These are phyloP conservation scores for Nadsonia commutata DNA, from an alignment of 1,139 yeast species.

Conservation along the genomic window DNA sequence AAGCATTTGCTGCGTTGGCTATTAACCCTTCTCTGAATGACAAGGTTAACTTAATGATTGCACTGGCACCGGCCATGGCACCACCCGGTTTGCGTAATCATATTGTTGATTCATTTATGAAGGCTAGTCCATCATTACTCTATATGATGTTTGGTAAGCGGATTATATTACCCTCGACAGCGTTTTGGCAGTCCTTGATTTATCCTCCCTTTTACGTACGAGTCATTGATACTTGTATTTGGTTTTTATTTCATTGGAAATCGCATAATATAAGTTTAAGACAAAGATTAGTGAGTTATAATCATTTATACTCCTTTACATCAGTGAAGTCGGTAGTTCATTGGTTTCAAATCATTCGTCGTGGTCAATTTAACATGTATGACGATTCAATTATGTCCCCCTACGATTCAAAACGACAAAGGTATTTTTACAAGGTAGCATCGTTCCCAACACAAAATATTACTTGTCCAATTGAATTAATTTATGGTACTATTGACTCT, in stretches of 20 bases:
- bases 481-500: slow-evolving; percentile 73
- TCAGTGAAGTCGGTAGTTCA: slow-evolving; percentile 87
- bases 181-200: slow-evolving; percentile 70
- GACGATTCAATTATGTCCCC: slow-evolving; percentile 37
- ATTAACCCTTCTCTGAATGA: slow-evolving; percentile 53
- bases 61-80: slow-evolving; percentile 87
- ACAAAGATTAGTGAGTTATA: slow-evolving; percentile 65
- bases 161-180: slow-evolving; percentile 59
- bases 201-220: slow-evolving; percentile 71
- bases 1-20: slow-evolving; percentile 69
- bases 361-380: slow-evolving; percentile 78
- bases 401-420: slow-evolving; percentile 2
- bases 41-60: slow-evolving; percentile 59
- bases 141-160: slow-evolving; percentile 62
- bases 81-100: slow-evolving; percentile 73
- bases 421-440: slow-evolving; percentile 39
- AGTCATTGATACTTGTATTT: slow-evolving; percentile 56
- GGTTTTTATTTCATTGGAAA: slow-evolving; percentile 63
- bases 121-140: slow-evolving; percentile 65
- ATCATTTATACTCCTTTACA: slow-evolving; percentile 80
- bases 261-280: slow-evolving; percentile 50
- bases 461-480: slow-evolving; percentile 51
- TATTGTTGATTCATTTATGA: slow-evolving; percentile 60
- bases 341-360: slow-evolving; percentile 85
- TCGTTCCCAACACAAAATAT: slow-evolving; percentile 56